These are phyloP conservation scores for Harringtonia lauricola DNA, from an alignment of 2,329 filamentous ascomycete genomes.

Conservation along the genomic window DNA sequence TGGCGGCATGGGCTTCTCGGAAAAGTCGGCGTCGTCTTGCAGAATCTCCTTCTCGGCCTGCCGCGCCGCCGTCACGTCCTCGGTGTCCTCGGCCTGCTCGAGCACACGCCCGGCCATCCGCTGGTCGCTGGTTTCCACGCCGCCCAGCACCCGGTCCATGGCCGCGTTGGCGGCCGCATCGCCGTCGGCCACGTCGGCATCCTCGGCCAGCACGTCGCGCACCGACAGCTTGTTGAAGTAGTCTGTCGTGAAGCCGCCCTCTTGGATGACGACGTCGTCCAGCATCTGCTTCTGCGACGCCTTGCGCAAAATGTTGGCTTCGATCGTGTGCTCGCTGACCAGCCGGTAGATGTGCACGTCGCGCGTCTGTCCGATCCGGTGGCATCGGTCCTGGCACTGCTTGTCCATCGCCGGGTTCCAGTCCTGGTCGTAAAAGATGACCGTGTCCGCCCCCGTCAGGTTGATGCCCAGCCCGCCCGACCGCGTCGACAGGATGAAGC, in stretches of 20 bases:
- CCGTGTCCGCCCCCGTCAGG: conserved; percentile 88
- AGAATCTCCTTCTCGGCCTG: conserved; percentile 82
- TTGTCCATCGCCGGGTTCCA: conserved; percentile 99
- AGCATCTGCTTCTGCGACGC: conserved; percentile 96
- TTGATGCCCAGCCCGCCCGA: conserved; percentile 95
- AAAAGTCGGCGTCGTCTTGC: conserved; percentile 77
- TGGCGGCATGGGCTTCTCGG: conserved; percentile 41
- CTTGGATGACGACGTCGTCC: conserved; percentile 96
- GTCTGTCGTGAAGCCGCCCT: conserved; percentile 95
- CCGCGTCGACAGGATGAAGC: conserved; percentile 89
- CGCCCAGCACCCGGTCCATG: conserved; percentile 75
- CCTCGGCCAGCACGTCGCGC: conserved; percentile 46
- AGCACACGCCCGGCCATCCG: conserved; percentile 59
- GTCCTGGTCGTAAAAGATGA: conserved; percentile 98
- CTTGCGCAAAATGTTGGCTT: conserved; percentile 94
- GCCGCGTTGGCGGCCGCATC: conserved; percentile 40
- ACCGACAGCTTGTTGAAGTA: conserved; percentile 75
- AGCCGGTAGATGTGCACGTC: conserved; percentile 98
- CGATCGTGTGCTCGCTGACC: conserved; percentile 87
- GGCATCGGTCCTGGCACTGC: conserved; percentile 94
- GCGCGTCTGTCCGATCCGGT: conserved; percentile 93
- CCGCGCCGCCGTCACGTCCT: conserved; percentile 81
- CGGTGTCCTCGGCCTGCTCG: conserved; percentile 82
- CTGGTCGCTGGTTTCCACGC: conserved; percentile 48
- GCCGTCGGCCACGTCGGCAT: conserved; percentile 62